Base-by-base conservation (phyloP, 176 grass and related monocot genomes). In the Cenchrus americanus region DNA sequence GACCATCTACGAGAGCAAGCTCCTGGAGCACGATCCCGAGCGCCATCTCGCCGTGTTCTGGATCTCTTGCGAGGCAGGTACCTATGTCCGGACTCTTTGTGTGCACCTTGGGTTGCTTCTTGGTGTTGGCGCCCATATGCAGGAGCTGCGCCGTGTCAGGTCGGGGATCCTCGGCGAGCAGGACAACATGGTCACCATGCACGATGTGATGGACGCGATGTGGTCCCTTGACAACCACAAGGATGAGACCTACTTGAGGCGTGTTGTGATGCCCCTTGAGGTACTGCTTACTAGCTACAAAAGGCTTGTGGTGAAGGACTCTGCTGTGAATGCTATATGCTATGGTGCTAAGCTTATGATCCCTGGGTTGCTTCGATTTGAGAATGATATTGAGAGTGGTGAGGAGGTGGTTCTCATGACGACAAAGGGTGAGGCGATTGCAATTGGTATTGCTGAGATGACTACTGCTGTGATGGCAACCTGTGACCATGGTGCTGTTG, bases 171-270 rank as follows among this genome's bases (percentile, higher is more conserved):
- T 97, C 0, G 92, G 90, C 0, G 96, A 98, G 89, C 90, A 71
- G 86, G 96, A 98, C 64, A 98, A 98, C 83, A 98, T 98, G 96
- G 96, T 95, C n/a, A 95, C 96, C 27, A 98, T 98, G 96, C 96
- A 98, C 47, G 96, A 98, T 86, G 88, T 98, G 51, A 88, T 95
- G 87, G 96, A 98, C 14, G 87, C 87, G 0, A 94, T 93, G 87
- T 98, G 96, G 96, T 69, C 85, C 18, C 82, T 88, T 8, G 96
- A 95, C 65, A 98, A 93, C 85, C 47, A 91, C 72, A 89, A 84
- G 54, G 93, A 93, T 24, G 96, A 98, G 85, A 70, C 80, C 9
- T 98, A 98, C 66, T 37, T 98, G 62, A 88, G 96, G 84, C 92
- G 96, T 9, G 83, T 95, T 13, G 93, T 98, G 13, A 98, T 95